phyloP scores from a whole-genome alignment of 306 rosid species.

The Lathyrus aphaca region DNA sequence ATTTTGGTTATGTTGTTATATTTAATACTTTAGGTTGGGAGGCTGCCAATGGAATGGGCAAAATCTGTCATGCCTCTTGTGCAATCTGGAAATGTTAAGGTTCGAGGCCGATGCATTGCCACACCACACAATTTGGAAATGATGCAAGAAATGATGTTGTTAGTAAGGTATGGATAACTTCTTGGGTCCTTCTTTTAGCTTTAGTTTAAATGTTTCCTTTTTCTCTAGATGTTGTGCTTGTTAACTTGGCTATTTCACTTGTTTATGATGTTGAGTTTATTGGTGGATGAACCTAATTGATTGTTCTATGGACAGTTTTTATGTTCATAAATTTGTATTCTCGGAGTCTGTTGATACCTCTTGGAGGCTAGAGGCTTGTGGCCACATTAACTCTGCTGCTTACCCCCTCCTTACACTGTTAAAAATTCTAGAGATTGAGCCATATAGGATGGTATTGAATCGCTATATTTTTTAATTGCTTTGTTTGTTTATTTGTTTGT shows the following conservation, averaged over 20 bases:
- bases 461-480: not conserved
- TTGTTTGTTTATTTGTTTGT: not conserved
- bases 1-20: not conserved
- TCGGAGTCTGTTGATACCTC: slow-evolving; percentile 52
- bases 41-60: slow-evolving; percentile 91
- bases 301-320: slow-evolving; percentile 55
- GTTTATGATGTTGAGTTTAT: not conserved
- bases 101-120: slow-evolving; percentile 69
- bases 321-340: slow-evolving; percentile 56
- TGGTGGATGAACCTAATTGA: slow-evolving; percentile 15
- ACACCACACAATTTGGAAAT: slow-evolving; percentile 56
- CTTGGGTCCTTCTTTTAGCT: not conserved
- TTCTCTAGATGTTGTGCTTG: too few species aligned
- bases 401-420: slow-evolving; percentile 70
- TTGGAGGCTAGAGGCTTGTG: slow-evolving; percentile 64
- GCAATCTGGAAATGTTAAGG: slow-evolving; percentile 57
- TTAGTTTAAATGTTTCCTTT: too few species aligned
- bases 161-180: slow-evolving; percentile 55
- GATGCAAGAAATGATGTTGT: slow-evolving; percentile 74
- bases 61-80: slow-evolving; percentile 65
- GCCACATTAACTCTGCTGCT: slow-evolving; percentile 50
- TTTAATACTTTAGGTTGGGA: slow-evolving; percentile 64
- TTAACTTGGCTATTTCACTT: not conserved
- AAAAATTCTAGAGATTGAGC: slow-evolving; percentile 60
- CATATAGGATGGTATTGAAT: slow-evolving; percentile 57